Conservation (phyloP, 2,329 filamentous ascomycete species). For the Ophiostoma perfectum region DNA sequence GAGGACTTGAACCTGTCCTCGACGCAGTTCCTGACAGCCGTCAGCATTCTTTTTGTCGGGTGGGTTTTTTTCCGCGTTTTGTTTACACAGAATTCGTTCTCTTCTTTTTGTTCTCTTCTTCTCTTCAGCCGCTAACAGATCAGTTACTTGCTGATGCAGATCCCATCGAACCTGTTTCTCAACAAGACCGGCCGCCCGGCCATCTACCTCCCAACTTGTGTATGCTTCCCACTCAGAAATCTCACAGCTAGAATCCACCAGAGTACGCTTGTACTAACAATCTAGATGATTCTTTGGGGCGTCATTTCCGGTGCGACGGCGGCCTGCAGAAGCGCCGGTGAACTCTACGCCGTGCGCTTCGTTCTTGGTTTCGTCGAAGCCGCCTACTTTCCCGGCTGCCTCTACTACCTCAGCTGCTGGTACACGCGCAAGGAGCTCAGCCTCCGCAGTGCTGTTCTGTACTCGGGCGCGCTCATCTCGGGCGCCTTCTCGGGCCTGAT, state of each 20-base stretch:
- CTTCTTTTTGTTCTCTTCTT: neutral
- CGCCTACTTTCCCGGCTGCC: slow-evolving; percentile 30
- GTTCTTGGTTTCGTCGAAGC: slow-evolving; percentile 42
- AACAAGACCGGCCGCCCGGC: slow-evolving; percentile 48
- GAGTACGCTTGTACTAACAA: neutral
- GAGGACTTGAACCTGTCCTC: slow-evolving; percentile 40
- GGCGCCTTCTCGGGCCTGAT: slow-evolving; percentile 61
- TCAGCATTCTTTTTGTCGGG: slow-evolving; percentile 49
- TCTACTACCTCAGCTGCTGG: slow-evolving; percentile 49
- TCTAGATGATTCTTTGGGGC: slow-evolving; percentile 46
- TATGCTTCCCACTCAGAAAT: slow-evolving; percentile 29
- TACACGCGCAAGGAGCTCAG: slow-evolving; percentile 61
- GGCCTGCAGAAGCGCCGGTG: slow-evolving; percentile 34
- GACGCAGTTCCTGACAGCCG: slow-evolving; percentile 36
- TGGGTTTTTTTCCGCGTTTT: slow-evolving; percentile 28
- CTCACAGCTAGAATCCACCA: too few species aligned
- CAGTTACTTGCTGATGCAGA: slow-evolving; percentile 47
- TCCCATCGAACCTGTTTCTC: slow-evolving; percentile 48
- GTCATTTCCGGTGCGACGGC: slow-evolving; percentile 42
- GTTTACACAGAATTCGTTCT: too few species aligned
- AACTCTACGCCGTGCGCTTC: slow-evolving; percentile 40
- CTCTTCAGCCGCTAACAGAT: neutral
- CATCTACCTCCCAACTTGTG: slow-evolving; percentile 42
- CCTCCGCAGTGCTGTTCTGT: slow-evolving; percentile 51
- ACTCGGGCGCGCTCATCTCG: slow-evolving; percentile 58